Evolutionary conservation across 192 early-diverging fungal genomes (phyloP).

Genomic region (Coemansia sp.): DNA sequence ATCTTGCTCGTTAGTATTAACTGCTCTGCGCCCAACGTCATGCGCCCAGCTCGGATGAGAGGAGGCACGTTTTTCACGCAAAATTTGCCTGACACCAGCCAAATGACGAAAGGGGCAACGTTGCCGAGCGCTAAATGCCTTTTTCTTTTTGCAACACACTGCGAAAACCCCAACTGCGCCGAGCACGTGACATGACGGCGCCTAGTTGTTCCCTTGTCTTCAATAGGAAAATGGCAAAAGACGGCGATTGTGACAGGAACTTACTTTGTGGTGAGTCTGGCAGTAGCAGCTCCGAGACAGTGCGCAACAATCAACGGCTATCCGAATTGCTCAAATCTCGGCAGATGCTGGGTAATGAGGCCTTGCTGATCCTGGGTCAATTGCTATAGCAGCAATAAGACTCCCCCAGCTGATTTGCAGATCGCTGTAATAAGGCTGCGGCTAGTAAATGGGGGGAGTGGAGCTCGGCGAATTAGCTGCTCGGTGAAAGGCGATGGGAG

Average conservation of each 20-base stretch:
- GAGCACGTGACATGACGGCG: constrained; percentile 1
- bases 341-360: background rate
- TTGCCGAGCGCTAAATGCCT: background rate
- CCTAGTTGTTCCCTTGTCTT: background rate
- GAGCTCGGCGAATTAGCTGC: constrained; percentile 5
- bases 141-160: background rate
- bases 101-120: background rate
- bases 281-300: background rate
- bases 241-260: background rate
- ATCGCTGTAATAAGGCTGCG: constrained; percentile 1
- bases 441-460: constrained; percentile 4
- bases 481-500: background rate
- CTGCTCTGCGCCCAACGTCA: background rate
- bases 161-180: background rate
- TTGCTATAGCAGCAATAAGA: background rate
- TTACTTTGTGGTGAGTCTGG: constrained; percentile 2
- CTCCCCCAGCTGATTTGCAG: constrained; percentile 8
- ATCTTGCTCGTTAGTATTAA: background rate
- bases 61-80: background rate
- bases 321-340: background rate
- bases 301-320: constrained; percentile 3
- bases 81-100: background rate
- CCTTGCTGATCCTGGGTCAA: background rate
- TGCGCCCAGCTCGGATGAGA: background rate
- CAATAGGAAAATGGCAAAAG: background rate